Evolutionary conservation across 257 asterid species (phyloP).

Genomic region (Ligustrum vulgare): DNA sequence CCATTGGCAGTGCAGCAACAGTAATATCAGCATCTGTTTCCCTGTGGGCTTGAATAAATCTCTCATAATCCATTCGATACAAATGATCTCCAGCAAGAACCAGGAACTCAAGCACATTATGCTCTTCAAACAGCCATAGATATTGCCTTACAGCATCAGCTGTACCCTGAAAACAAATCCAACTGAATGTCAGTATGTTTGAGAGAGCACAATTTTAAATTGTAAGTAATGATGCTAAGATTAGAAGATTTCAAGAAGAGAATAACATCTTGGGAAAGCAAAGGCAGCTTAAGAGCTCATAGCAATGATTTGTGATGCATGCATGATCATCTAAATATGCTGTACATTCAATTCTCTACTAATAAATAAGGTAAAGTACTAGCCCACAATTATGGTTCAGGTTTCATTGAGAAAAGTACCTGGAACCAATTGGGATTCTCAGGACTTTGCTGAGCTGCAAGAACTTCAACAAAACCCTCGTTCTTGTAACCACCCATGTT

Average conservation of each 20-base stretch:
- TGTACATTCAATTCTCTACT: slow-evolving; percentile 9
- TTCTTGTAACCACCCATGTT: slow-evolving; percentile 89
- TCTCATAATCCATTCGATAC: slow-evolving; percentile 94
- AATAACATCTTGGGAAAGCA: slow-evolving; percentile 1
- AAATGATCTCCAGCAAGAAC: slow-evolving; percentile 96
- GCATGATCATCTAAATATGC: neutral
- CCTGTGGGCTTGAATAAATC: slow-evolving; percentile 92
- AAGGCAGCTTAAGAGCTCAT: slow-evolving; percentile 18
- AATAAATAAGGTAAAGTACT: neutral
- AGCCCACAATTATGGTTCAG: neutral
- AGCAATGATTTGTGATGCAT: slow-evolving; percentile 11
- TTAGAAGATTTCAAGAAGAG: slow-evolving; percentile 9
- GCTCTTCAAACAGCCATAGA: slow-evolving; percentile 92
- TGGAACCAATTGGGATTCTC: slow-evolving; percentile 98
- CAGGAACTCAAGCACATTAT: slow-evolving; percentile 74
- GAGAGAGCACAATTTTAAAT: slow-evolving; percentile 9
- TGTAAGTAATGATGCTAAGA: neutral
- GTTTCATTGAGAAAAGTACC: slow-evolving; percentile 36
- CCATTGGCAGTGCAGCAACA: slow-evolving; percentile 97
- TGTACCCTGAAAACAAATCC: slow-evolving; percentile 62
- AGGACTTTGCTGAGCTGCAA: slow-evolving; percentile 98
- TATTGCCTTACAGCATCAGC: slow-evolving; percentile 98
- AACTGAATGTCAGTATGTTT: slow-evolving; percentile 4
- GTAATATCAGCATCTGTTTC: slow-evolving; percentile 98
- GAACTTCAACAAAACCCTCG: slow-evolving; percentile 97